Conservation (phyloP, 805 yeast species). For the Spathaspora sp. region DNA sequence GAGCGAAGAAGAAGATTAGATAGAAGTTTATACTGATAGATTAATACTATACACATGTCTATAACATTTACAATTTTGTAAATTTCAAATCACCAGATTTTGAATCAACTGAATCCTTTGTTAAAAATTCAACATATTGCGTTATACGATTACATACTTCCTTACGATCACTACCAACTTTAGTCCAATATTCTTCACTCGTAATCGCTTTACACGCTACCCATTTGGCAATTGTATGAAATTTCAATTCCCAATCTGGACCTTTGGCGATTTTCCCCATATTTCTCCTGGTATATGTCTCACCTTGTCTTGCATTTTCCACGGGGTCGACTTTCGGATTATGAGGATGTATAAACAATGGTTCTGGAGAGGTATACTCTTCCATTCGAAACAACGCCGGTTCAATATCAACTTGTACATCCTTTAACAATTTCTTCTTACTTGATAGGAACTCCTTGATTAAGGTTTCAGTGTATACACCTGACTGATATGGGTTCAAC, state of each 20-base stretch:
- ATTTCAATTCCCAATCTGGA: constrained; percentile 33
- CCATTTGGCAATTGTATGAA: constrained; percentile 30
- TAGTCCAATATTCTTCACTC: constrained; percentile 20
- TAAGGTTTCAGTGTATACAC: constrained; percentile 21
- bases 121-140: constrained; percentile 20
- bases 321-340: constrained; percentile 31
- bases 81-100: constrained; percentile 5
- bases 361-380: constrained; percentile 17
- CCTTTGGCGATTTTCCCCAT: constrained; percentile 17
- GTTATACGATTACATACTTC: constrained; percentile 18
- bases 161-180: constrained; percentile 10
- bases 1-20: not conserved
- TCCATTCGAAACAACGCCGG: constrained; percentile 3
- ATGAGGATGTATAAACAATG: constrained; percentile 29
- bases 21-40: not conserved
- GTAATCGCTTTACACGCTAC: constrained; percentile 24
- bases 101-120: constrained; percentile 14
- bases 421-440: constrained; percentile 6
- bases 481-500: constrained; percentile 26
- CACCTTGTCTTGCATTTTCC: constrained; percentile 10
- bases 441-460: constrained; percentile 15
- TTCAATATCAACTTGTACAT: constrained; percentile 6
- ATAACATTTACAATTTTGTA: not conserved
- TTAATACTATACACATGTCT: no score
- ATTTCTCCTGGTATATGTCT: constrained; percentile 18